Base-by-base conservation (phyloP, 169 alveolate species). In the Eimeria mitis region DNA sequence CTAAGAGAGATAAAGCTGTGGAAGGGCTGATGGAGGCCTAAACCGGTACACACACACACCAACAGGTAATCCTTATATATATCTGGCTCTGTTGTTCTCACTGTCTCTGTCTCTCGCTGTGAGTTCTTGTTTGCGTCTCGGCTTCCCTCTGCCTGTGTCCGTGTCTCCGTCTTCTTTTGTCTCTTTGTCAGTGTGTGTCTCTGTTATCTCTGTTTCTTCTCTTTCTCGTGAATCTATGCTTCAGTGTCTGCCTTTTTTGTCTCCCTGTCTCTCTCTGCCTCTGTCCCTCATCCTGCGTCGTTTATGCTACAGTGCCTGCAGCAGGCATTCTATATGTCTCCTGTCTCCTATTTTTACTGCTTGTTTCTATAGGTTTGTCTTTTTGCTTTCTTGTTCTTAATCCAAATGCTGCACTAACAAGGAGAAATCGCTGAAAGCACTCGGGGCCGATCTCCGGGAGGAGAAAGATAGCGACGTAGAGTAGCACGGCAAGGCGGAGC, bases 391-490 rank as follows among this genome's bases (percentile, higher is more conserved):
- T 31, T n/a, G 23, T 37, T 37, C 9, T 34, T 70, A 13, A 2
- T 70, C 31, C 7, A 37, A 13, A 14, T 70, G 11, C 21, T 37
- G 79, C 21, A 70, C 89, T n/a, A 28, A 83, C 90, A 25, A n/a
- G 90, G 40, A 83, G 54, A 56, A 83, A 34, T 3, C 90, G 75
- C 23, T 49, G 21, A 47, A 83, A 83, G 8, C 16, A 7, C 6
- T 54, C 56, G 34, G 34, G 25, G 3, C 90, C 90, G 23, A 56
- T 83, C 90, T 83, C 90, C 13, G 90, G 90, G 34, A 83, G 52
- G 34, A 56, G 76, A 44, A 83, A 83, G 34, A 54, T n/a, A 23
- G 61, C 90, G 37, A 83, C 14, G 31, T 83, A 83, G 3, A 31
- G 25, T 7, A 83, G 56, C 54, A 83, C 75, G 23, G 25, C 75